These are phyloP conservation scores for Arthrobotrys sinensis DNA, from an alignment of 2,329 filamentous ascomycete genomes.

Conservation along the genomic window DNA sequence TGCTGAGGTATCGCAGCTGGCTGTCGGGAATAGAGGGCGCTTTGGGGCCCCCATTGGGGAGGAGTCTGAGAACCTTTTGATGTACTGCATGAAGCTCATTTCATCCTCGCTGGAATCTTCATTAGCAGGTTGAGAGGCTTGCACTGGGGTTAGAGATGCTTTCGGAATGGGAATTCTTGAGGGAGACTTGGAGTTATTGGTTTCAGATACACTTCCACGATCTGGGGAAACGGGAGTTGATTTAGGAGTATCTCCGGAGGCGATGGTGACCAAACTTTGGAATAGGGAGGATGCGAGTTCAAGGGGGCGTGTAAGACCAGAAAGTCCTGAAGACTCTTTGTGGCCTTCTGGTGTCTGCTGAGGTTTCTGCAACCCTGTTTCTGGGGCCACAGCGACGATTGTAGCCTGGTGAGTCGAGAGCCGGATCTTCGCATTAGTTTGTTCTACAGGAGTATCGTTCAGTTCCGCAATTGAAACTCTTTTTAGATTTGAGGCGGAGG, in stretches of 20 bases:
- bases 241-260: slow-evolving; percentile 18
- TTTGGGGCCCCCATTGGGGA: slow-evolving; percentile 12
- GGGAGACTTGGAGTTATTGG: background rate
- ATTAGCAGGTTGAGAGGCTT: background rate
- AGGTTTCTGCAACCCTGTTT: background rate
- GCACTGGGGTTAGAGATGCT: background rate
- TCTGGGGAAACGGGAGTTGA: background rate
- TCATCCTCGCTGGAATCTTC: slow-evolving; percentile 55
- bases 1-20: background rate
- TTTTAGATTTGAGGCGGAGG: slow-evolving; percentile 8
- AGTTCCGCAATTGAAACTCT: background rate
- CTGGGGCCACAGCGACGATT: background rate
- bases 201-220: background rate
- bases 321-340: background rate
- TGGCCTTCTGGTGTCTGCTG: background rate
- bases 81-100: slow-evolving; percentile 53
- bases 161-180: background rate
- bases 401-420: background rate
- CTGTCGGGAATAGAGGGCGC: background rate
- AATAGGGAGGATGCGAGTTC: slow-evolving; percentile 38
- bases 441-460: background rate
- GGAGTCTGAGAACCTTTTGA: slow-evolving; percentile 43
- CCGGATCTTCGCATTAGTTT: background rate
- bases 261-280: slow-evolving; percentile 45
- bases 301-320: slow-evolving; percentile 8